Percentiles rank a stretch among this genome's conserved stretches.
Evolutionary conservation across 176 grass and related monocot species (phyloP).

Genomic region (Carex cristatella): DNA sequence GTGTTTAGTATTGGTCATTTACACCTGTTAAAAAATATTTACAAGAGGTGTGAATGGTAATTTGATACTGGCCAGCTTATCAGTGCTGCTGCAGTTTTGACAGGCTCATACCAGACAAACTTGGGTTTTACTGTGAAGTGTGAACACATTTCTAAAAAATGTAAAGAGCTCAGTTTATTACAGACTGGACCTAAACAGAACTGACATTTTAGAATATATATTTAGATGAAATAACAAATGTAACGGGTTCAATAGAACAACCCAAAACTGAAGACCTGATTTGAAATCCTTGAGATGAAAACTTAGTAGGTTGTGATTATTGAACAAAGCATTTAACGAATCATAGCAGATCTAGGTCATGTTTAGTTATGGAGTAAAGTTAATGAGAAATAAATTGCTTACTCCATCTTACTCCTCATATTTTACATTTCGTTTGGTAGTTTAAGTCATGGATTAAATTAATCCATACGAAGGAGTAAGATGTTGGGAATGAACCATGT

Average conservation of each 20-base stretch:
- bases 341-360: neutral
- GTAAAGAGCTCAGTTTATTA: neutral
- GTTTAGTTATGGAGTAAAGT: too few species aligned
- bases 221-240: neutral
- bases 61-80: neutral
- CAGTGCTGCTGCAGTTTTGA: neutral
- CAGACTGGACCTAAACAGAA: neutral
- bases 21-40: neutral
- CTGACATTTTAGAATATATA: neutral
- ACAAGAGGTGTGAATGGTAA: neutral
- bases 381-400: too few species aligned
- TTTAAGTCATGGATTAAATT: too few species aligned
- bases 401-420: too few species aligned
- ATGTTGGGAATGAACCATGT: too few species aligned
- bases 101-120: neutral
- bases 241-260: neutral
- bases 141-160: neutral
- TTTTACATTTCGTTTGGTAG: too few species aligned
- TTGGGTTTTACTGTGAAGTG: neutral
- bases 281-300: neutral
- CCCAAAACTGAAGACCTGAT: neutral
- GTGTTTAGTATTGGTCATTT: neutral
- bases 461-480: too few species aligned
- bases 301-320: neutral
- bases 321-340: neutral